Evolutionary conservation across 345 rosid species (phyloP).

Genomic region (Lepidium aucheri): DNA sequence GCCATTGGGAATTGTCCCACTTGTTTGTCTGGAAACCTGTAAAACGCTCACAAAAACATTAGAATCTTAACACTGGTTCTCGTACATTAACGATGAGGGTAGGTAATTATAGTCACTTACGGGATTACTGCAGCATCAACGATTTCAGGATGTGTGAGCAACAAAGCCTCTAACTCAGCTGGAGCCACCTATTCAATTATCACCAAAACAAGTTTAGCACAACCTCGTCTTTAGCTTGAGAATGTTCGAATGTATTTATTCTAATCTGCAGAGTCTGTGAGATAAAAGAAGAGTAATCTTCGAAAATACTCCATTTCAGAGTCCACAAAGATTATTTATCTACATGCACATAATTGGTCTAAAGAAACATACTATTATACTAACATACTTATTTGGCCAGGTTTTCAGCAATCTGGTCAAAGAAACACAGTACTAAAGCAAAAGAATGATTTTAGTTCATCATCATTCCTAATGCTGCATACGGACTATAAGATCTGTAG

Average conservation of each 20-base stretch:
- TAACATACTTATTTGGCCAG: not conserved
- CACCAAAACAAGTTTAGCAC: conserved; percentile 1
- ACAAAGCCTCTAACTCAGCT: conserved; percentile 80
- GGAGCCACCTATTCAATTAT: conserved; percentile 67
- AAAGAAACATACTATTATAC: too few species aligned
- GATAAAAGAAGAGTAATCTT: not conserved
- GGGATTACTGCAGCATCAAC: conserved; percentile 79
- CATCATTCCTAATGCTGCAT: not conserved
- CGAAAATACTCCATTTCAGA: not conserved
- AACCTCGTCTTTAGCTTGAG: too few species aligned
- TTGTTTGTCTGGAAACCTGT: conserved; percentile 73
- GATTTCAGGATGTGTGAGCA: conserved; percentile 65
- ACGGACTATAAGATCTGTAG: not conserved
- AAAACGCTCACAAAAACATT: not conserved
- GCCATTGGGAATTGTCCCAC: conserved; percentile 89
- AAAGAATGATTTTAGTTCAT: not conserved
- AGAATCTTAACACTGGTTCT: not conserved
- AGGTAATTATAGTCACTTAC: conserved; percentile 33
- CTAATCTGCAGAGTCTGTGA: not conserved
- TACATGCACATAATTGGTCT: not conserved
- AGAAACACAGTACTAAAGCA: not conserved
- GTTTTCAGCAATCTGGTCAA: too few species aligned
- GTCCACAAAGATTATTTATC: not conserved
- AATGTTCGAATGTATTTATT: too few species aligned
- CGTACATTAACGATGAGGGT: not conserved